Evolutionary conservation across 768 basidiomycete genomes (phyloP).

Genomic region (Tricholoma terreum): DNA sequence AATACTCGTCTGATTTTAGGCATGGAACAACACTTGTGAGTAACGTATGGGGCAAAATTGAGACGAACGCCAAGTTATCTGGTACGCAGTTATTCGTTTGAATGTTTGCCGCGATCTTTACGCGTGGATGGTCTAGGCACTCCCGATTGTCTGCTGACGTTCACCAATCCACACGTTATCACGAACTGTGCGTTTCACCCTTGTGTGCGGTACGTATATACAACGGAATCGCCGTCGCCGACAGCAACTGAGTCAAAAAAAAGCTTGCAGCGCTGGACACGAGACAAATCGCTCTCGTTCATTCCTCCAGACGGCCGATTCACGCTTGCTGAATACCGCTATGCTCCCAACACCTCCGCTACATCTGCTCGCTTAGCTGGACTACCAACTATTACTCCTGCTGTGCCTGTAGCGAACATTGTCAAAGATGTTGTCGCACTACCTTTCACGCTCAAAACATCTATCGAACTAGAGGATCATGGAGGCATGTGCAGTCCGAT

Average conservation of each 20-base stretch:
- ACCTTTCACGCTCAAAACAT: constrained; percentile 49
- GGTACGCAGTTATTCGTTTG: constrained; percentile 38
- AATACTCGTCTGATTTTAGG: constrained; percentile 34
- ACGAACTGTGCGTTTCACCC: constrained; percentile 87
- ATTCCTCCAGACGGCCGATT: constrained; percentile 93
- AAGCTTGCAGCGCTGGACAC: constrained; percentile 78
- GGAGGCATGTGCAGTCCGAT: constrained; percentile 30
- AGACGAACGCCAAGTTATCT: constrained; percentile 72
- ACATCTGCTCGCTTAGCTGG: constrained; percentile 23
- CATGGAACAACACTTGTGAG: constrained; percentile 65
- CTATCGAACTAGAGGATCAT: constrained; percentile 42
- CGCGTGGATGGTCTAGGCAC: constrained; percentile 51
- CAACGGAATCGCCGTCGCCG: neutral
- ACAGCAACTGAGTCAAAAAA: neutral
- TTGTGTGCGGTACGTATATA: constrained; percentile 70
- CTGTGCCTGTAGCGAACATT: constrained; percentile 13
- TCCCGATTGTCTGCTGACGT: constrained; percentile 80
- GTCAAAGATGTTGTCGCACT: constrained; percentile 47
- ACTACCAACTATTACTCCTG: constrained; percentile 20
- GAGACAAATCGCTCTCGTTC: constrained; percentile 79
- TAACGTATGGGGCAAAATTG: constrained; percentile 74
- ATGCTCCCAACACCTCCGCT: constrained; percentile 40
- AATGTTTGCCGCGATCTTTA: neutral
- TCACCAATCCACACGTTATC: constrained; percentile 71
- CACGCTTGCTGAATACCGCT: constrained; percentile 80